phyloP scores from a whole-genome alignment of 805 yeast species.

The Barnettozyma botsteinii region DNA sequence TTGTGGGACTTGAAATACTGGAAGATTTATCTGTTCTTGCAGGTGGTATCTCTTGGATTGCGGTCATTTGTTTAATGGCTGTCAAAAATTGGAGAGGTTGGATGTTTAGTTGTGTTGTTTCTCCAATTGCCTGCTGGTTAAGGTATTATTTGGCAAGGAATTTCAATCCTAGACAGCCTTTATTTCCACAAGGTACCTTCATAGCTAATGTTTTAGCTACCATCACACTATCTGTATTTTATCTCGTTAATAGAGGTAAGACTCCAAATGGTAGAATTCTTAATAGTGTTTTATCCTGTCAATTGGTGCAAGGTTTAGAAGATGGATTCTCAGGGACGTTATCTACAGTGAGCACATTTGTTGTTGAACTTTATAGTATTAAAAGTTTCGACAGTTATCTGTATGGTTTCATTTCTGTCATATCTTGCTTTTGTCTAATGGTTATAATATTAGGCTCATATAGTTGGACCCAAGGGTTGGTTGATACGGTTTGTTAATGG shows the following conservation, averaged over 20 bases:
- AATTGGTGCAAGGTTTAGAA: slow-evolving; percentile 46
- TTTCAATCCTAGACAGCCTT: slow-evolving; percentile 36
- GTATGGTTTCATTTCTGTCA: slow-evolving; percentile 48
- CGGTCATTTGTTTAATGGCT: slow-evolving; percentile 20
- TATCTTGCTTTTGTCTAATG: slow-evolving; percentile 40
- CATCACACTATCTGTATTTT: slow-evolving; percentile 37
- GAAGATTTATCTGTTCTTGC: slow-evolving; percentile 14
- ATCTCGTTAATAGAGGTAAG: slow-evolving; percentile 41
- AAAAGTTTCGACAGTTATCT: slow-evolving; percentile 34
- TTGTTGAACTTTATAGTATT: slow-evolving; percentile 52
- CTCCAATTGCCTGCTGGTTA: slow-evolving; percentile 62
- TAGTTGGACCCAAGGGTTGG: slow-evolving; percentile 56
- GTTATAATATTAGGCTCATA: slow-evolving; percentile 66
- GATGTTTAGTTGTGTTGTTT: slow-evolving; percentile 61
- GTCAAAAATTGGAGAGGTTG: slow-evolving; percentile 52
- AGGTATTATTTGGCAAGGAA: slow-evolving; percentile 50
- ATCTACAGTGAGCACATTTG: slow-evolving; percentile 74
- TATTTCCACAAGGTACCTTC: slow-evolving; percentile 55
- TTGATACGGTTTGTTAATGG: slow-evolving; percentile 18
- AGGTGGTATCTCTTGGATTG: slow-evolving; percentile 20
- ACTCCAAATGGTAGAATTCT: slow-evolving; percentile 26
- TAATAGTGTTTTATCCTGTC: slow-evolving; percentile 35
- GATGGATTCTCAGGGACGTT: slow-evolving; percentile 69
- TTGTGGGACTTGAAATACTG: slow-evolving; percentile 32
- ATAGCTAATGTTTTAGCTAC: slow-evolving; percentile 44